Conservation (phyloP, 129 eudicot species). For the Glebionis coronaria region DNA sequence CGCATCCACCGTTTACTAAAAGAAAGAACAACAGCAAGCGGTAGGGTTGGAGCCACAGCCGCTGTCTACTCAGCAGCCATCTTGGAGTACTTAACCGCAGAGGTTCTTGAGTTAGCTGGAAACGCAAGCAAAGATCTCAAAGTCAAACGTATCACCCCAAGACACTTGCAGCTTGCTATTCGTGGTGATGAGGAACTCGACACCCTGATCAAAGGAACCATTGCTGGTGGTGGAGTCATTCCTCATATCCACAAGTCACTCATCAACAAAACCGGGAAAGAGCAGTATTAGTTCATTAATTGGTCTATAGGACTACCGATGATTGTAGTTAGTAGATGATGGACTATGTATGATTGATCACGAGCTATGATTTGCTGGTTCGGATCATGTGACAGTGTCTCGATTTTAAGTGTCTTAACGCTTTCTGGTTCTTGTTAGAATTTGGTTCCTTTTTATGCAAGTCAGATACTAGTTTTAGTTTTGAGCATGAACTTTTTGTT, state of each 20-base stretch:
- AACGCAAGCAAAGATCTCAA: constrained; percentile 20
- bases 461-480: neutral
- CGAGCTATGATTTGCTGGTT: neutral
- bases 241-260: constrained; percentile 19
- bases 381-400: neutral
- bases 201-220: no score
- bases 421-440: neutral
- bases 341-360: neutral
- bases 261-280: constrained; percentile 14
- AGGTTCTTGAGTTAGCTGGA: constrained; percentile 20
- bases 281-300: no score
- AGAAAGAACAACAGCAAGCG: constrained; percentile 20
- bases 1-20: constrained; percentile 11
- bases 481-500: no score
- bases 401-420: neutral
- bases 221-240: constrained; percentile 12
- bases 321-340: neutral
- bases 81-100: no score
- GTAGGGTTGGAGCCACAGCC: constrained; percentile 9
- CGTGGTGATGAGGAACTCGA: no score
- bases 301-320: neutral
- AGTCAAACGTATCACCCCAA: constrained; percentile 17
- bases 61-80: no score
- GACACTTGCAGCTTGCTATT: constrained; percentile 18
- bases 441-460: neutral